phyloP scores from a whole-genome alignment of 2,329 filamentous ascomycete species.

The Aspergillus niger region DNA sequence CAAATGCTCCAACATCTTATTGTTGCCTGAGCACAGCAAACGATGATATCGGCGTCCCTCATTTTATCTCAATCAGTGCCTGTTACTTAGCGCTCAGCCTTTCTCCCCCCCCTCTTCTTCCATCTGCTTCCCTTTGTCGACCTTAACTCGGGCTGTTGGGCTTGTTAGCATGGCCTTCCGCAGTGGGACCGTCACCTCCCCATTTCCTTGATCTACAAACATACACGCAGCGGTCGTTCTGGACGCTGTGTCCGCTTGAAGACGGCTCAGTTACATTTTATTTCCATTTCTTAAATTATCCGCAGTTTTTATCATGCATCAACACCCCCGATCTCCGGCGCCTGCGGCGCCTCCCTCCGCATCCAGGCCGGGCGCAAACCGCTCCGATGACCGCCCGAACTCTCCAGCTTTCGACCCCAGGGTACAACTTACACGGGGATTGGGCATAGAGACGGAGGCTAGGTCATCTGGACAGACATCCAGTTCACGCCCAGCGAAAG shows the following conservation, averaged over 20 bases:
- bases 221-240: constrained; percentile 12
- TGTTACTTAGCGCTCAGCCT: constrained; percentile 19
- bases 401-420: constrained; percentile 57
- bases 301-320: constrained; percentile 69
- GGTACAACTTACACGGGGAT: constrained; percentile 52
- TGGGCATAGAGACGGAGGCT: constrained; percentile 53
- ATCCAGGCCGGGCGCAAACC: constrained; percentile 69
- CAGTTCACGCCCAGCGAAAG: constrained; percentile 58
- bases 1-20: constrained; percentile 29
- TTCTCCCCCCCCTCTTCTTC: constrained; percentile 7
- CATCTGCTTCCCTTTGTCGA: constrained; percentile 12
- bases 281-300: neutral
- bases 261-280: neutral
- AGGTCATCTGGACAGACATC: constrained; percentile 46
- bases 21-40: constrained; percentile 30
- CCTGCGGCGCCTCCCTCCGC: constrained; percentile 72
- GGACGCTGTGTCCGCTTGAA: constrained; percentile 11
- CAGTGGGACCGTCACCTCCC: constrained; percentile 30
- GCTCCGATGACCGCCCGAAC: constrained; percentile 67
- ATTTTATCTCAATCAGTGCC: constrained; percentile 17
- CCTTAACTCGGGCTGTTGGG: constrained; percentile 16
- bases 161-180: constrained; percentile 45
- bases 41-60: constrained; percentile 27
- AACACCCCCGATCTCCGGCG: constrained; percentile 76
- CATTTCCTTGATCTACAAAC: constrained; percentile 37